Base-by-base conservation (phyloP, 768 basidiomycete species). In the Favolaschia claudopus region DNA sequence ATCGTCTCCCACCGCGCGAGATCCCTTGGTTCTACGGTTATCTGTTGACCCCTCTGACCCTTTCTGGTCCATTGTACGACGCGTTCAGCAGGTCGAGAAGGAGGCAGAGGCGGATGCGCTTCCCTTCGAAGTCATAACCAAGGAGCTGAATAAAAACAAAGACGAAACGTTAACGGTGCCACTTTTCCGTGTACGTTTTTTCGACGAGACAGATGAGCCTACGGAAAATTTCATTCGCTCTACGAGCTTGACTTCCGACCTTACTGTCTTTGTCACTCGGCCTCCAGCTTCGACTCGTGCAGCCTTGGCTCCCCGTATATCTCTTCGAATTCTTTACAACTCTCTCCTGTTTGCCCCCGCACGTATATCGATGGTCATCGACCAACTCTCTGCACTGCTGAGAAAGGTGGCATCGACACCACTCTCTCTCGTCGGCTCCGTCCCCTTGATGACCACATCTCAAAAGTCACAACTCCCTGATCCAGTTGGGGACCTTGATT, bases 161-260 rank as follows among this genome's bases (percentile, higher is more conserved):
- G 85, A 89, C 17, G 89, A 88, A 31, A 74, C 78, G 12, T 66
- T 80, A 13, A 83, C 85, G 34, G 83, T 80, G 20, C 91, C 91
- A 5, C 80, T 98, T 25, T 98, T 97, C 77, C 86, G 95, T 47
- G 95, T 97, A 37, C 88, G 95, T n/a, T 97, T 98, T 81, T 95
- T 97, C 72, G 95, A 98, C 69, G 92, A 92, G 72, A 95, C 89
- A 2, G 92, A 93, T 64, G 75, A 85, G 33, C 85, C 82, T 37
- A 88, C 81, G 44, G 89, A 88, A 55, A 82, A 83, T 56, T 95
- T 93, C 68, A 86, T 96, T 58, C 82, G 84, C 24, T 86, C 87
- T 1, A 95, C 96, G 0, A 89, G 87, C 62, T 77, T 92, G 57
- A 93, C 92, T 7, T 91, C 95, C n/a, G 96, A 98, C 72, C 82